These are phyloP conservation scores for Coemansia sp. DNA, from an alignment of 192 early-diverging fungal species.

Conservation along the genomic window DNA sequence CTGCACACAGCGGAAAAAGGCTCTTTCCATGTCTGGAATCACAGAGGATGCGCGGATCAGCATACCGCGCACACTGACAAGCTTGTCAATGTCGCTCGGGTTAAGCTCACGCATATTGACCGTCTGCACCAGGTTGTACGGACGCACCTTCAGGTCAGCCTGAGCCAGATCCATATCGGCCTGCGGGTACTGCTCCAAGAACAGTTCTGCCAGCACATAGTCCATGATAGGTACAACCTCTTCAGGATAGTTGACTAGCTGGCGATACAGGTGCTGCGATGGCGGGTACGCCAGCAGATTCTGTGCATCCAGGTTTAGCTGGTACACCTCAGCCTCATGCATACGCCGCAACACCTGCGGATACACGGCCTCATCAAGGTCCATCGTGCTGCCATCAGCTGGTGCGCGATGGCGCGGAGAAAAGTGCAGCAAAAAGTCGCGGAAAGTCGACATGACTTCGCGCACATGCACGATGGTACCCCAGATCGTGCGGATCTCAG, in stretches of 20 bases:
- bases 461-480: constrained; percentile 90
- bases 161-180: constrained; percentile 55
- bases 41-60: constrained; percentile 87
- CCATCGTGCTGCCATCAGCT: constrained; percentile 35
- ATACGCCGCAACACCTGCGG: constrained; percentile 69
- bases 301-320: constrained; percentile 85
- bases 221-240: constrained; percentile 96
- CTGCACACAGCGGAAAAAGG: constrained; percentile 88
- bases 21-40: constrained; percentile 92
- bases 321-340: constrained; percentile 58
- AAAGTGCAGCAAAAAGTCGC: constrained; percentile 78
- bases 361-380: constrained; percentile 68
- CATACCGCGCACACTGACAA: constrained; percentile 92
- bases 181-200: constrained; percentile 64
- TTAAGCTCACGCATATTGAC: constrained; percentile 93
- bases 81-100: constrained; percentile 95
- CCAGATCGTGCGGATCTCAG: constrained; percentile 73
- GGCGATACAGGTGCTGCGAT: constrained; percentile 65
- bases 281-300: constrained; percentile 72
- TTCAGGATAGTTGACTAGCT: constrained; percentile 88
- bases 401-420: constrained; percentile 54
- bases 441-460: constrained; percentile 73
- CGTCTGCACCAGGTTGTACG: constrained; percentile 74
- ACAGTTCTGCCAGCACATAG: constrained; percentile 73
- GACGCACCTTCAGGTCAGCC: constrained; percentile 66